Base-by-base conservation (phyloP, 2,329 filamentous ascomycete genomes). In the Nemania abortiva region DNA sequence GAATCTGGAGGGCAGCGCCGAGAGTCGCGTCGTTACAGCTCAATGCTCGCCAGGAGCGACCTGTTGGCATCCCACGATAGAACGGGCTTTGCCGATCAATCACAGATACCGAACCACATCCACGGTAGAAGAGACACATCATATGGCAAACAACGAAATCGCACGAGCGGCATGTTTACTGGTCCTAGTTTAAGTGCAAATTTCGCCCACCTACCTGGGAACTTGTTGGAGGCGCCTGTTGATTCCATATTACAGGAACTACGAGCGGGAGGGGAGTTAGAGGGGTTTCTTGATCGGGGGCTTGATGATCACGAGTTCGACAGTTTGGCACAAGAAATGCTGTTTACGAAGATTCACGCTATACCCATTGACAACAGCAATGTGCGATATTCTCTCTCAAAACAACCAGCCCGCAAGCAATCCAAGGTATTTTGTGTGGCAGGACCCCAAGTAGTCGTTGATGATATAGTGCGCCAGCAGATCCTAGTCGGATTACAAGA, bases 11-110 rank as follows among this genome's bases (percentile, higher is more conserved):
- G 84, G 13, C 86, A 85, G 0, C 82, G 89, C 60, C 84, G 89
- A 68, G 89, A 88, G 70, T 91, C 89, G 20, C 89, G 96, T 52
- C 89, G 96, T 59, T 92, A 98, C 29, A 99, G 96, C 82, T 98
- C 95, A 18, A 88, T 97, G 81, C 85, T 98, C 62, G 95, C 95
- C 18, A 88, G 95, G 75, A 92, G 93, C 37, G 95, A 98, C 77
- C 84, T 98, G 22, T 95, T 93, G 0, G 91, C 93, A 10, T 96
- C 91, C 18, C 92, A 95, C 72, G 94, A 97, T 74, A 88, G 92
- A 75, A 86, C 90, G 0, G 87, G 90, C n/a, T 97, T 97, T 77
- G 87, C 90, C 31, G 94, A 97, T 57, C 88, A 86, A 78, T 81
- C 78, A 72, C 84, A 79, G 2, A 77, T 81, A 9, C 75, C 82